Evolutionary conservation across 2,329 filamentous ascomycete species (phyloP), one percentile per base, ranked within the genome.

Genomic region (Xylaria polymorpha): DNA sequence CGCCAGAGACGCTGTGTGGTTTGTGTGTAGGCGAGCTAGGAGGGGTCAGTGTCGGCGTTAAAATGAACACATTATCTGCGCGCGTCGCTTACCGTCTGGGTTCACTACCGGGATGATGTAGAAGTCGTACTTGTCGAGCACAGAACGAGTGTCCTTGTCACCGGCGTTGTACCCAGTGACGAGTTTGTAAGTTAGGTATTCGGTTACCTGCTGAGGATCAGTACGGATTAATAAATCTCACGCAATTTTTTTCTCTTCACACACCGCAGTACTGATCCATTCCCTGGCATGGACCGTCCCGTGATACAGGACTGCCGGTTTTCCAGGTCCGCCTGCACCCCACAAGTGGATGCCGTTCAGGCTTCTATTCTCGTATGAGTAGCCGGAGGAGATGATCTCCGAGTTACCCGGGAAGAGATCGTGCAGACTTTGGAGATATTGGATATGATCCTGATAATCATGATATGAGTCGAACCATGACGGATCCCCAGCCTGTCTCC

Each of bases 91-190:
- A 85, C 85, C 87, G 64, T 90, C 88, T 0, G 87, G 87, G 74
- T 91, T 90, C 18, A 88, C 87, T 29, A 90, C 79, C 3, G 88
- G 88, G 69, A 90, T 83, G 72, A 92, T 84, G 77, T 90, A 91
- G 72, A 90, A 90, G 79, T 92, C 90, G 72, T 87, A 89, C 59
- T 82, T 85, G 77, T 89, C 82, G 44, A 89, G 80, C 66, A 85
- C 82, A 1, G 79, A 76, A 59, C 77, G 79, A 18, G 82, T 79
- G 9, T 77, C 74, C 6, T 78, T 73, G 53, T 82, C 79, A 7
- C 73, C 75, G 58, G 74, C 75, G 32, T 53, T 62, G 61, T 85
- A 85, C 35, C 80, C 81, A 14, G 80, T 79, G 53, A 87, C 75
- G 3, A 87, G 78, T 18, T 82, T 79, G 7, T 80, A 80, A 0